Evolutionary conservation across 2,329 filamentous ascomycete species (phyloP).

Genomic region (Penicillium sp.): DNA sequence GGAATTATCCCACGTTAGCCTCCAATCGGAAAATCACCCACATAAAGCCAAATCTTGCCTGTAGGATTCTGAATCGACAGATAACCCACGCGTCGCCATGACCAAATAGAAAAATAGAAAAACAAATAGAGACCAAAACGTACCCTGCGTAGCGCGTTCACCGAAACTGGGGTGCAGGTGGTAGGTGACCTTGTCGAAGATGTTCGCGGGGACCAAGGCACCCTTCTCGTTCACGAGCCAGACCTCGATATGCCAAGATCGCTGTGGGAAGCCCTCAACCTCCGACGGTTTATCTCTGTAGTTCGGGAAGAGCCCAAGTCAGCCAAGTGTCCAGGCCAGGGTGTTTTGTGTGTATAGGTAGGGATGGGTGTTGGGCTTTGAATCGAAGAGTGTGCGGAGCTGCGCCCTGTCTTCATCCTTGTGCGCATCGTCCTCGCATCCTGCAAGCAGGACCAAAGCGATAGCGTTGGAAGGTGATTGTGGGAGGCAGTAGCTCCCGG

Average conservation of each 20-base stretch:
- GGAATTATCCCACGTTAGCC: neutral
- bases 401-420: neutral
- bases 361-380: neutral
- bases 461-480: neutral
- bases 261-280: slow-evolving; percentile 85
- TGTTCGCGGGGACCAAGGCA: slow-evolving; percentile 74
- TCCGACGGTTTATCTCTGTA: slow-evolving; percentile 74
- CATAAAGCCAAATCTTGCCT: neutral
- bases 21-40: neutral
- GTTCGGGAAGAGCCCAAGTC: neutral
- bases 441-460: neutral
- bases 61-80: neutral
- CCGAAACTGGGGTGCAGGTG: slow-evolving; percentile 92
- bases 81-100: neutral
- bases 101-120: neutral
- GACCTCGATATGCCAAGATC: slow-evolving; percentile 85
- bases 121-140: slow-evolving; percentile 34
- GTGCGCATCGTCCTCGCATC: neutral
- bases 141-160: slow-evolving; percentile 76
- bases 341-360: neutral
- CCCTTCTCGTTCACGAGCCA: slow-evolving; percentile 82
- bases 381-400: neutral
- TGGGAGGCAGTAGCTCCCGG: neutral
- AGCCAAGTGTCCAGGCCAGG: slow-evolving; percentile 1
- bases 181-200: slow-evolving; percentile 92